Conservation (phyloP, 176 grass and related monocot genomes). For the Urochloa ruziziensis region DNA sequence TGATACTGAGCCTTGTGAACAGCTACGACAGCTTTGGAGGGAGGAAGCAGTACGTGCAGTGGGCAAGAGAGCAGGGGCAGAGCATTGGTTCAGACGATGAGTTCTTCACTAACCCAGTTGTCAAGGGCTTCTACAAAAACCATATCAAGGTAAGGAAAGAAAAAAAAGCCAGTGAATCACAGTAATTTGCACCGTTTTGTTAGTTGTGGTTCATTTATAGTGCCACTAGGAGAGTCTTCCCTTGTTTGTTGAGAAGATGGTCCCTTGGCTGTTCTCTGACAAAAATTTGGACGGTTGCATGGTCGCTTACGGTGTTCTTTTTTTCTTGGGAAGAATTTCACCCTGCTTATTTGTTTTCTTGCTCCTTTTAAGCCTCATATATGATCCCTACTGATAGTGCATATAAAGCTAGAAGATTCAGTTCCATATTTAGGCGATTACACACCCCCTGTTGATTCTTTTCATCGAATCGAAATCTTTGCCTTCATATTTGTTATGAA, state of each 20-base stretch:
- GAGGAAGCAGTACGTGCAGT: slow-evolving; percentile 92
- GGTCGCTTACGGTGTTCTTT: neutral
- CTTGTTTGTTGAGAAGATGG: neutral
- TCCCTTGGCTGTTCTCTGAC: neutral
- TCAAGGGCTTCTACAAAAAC: slow-evolving; percentile 84
- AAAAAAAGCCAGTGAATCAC: neutral
- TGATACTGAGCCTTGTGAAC: slow-evolving; percentile 90
- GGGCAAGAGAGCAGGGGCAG: slow-evolving; percentile 82
- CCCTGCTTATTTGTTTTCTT: neutral
- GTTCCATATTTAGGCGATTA: neutral
- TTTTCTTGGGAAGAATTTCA: neutral
- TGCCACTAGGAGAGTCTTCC: neutral
- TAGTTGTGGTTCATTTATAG: neutral
- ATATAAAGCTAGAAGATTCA: neutral
- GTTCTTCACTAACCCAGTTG: slow-evolving; percentile 83
- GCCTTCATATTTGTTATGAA: neutral
- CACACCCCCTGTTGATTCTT: neutral
- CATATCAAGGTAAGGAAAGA: slow-evolving; percentile 67
- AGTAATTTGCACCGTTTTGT: neutral
- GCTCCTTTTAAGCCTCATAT: neutral
- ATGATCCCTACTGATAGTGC: neutral
- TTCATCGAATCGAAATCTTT: neutral
- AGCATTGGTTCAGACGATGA: slow-evolving; percentile 75
- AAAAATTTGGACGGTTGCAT: neutral
- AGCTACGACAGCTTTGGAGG: slow-evolving; percentile 83